Evolutionary conservation across 2,329 filamentous ascomycete genomes (phyloP), one percentile per base, ranked within the genome.

Genomic region (Aspergillus sp.): DNA sequence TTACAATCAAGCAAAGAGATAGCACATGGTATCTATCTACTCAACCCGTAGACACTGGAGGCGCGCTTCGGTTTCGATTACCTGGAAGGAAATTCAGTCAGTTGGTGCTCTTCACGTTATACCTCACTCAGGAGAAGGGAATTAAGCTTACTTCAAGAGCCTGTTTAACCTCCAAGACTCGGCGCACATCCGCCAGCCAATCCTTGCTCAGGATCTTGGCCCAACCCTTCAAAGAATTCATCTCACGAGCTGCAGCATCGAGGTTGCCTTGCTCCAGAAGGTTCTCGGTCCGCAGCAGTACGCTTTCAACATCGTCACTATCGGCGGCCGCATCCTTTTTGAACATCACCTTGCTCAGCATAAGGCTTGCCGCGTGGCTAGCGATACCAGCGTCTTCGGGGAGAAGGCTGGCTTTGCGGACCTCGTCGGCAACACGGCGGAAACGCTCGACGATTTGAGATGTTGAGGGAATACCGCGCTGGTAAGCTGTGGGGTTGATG

Each of bases 371-470:
- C 3, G 94, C 93, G 77, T 99, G 95, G 72, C 91, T 95, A 22
- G 95, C 94, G 28, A 99, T 91, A 68, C 95, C 95, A 0, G 95
- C 95, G 72, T 97, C 91, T 67, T 96, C 93, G 15, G 95, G 95
- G 17, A 99, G 84, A 54, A 99, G 85, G 49, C 91, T 90, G 22
- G 95, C 95, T 83, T 99, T 99, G 76, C 95, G 88, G 46, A 99
- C 95, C 81, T 99, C 95, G 60, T 83, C 82, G 2, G 95, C 92
- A 17, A 99, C 95, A 54, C 93, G 91, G 48, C 95, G 89, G 89
- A 99, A 99, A 65, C 95, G 90, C 79, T 99, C 95, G 68, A 98
- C 91, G 38, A 99, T 87, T 77, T 96, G 91, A 23, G 93, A 85
- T 0, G 91, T 83, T 15, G 91, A 92, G 25, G 93, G 88, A 61